phyloP scores from a whole-genome alignment of 306 rosid genomes.

The Gynostemma pentaphyllum region DNA sequence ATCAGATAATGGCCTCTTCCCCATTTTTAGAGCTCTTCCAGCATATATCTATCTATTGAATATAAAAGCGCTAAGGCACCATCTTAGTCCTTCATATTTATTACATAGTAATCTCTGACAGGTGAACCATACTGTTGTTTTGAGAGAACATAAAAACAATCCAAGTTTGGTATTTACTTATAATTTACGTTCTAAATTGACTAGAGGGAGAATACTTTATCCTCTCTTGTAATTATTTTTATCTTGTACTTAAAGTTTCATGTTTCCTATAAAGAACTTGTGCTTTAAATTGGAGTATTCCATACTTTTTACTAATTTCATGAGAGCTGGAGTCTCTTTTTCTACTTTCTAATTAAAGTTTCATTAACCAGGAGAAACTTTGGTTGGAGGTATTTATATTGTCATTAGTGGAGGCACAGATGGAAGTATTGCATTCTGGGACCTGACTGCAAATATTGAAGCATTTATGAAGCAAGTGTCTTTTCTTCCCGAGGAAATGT shows the following conservation, averaged over 20 bases:
- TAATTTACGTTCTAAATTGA: background rate
- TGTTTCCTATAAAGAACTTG: background rate
- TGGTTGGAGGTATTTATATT: conserved; percentile 35
- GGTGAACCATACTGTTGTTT: background rate
- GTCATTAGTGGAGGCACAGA: conserved; percentile 90
- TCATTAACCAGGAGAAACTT: conserved; percentile 32
- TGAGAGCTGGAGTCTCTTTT: background rate
- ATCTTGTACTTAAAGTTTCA: background rate
- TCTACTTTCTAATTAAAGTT: conserved; percentile 7
- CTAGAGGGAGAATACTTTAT: background rate
- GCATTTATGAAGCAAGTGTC: conserved; percentile 58
- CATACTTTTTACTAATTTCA: background rate
- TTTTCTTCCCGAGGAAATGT: conserved; percentile 35
- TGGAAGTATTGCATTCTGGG: conserved; percentile 91
- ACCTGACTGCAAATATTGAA: conserved; percentile 52
- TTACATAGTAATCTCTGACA: background rate
- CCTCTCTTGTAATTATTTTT: background rate
- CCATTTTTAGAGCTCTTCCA: background rate
- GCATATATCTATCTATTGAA: background rate
- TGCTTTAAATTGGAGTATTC: background rate
- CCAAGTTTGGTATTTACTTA: background rate
- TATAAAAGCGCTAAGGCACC: background rate
- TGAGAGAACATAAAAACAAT: background rate
- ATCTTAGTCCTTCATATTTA: background rate
- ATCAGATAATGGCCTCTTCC: background rate